Conservation (phyloP, 495 filamentous ascomycete species). For the Peziza echinospora region DNA sequence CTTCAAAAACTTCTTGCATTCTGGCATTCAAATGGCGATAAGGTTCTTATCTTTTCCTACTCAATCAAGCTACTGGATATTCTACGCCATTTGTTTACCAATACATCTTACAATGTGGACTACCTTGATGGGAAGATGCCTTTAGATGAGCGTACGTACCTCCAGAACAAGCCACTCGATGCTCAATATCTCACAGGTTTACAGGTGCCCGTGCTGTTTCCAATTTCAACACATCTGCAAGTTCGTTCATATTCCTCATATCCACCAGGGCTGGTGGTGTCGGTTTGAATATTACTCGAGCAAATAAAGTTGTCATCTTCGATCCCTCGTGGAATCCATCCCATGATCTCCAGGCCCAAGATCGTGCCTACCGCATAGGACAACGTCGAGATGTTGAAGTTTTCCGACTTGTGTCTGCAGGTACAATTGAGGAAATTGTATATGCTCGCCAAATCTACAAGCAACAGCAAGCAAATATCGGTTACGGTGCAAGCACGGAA, state of each 20-base stretch:
- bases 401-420: constrained; percentile 76
- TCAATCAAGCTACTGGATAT: constrained; percentile 70
- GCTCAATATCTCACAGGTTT: background rate
- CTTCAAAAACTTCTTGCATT: constrained; percentile 67
- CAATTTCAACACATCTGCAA: constrained; percentile 76
- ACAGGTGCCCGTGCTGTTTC: constrained; percentile 41
- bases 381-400: constrained; percentile 88
- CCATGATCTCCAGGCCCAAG: constrained; percentile 86
- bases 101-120: constrained; percentile 77
- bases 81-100: constrained; percentile 63
- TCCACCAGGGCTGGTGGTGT: constrained; percentile 79
- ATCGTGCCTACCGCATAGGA: constrained; percentile 89
- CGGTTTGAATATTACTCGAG: constrained; percentile 74
- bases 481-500: constrained; percentile 79
- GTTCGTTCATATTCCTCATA: constrained; percentile 87
- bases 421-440: constrained; percentile 92
- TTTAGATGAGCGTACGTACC: constrained; percentile 54
- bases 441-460: constrained; percentile 98
- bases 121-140: constrained; percentile 76
- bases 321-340: constrained; percentile 94
- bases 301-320: constrained; percentile 94
- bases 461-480: constrained; percentile 95
- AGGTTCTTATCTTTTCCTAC: constrained; percentile 83
- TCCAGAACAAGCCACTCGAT: background rate
- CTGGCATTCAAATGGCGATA: constrained; percentile 54